These are phyloP conservation scores for Pleoardoris graminearum DNA, from an alignment of 2,329 filamentous ascomycete genomes.

Conservation along the genomic window DNA sequence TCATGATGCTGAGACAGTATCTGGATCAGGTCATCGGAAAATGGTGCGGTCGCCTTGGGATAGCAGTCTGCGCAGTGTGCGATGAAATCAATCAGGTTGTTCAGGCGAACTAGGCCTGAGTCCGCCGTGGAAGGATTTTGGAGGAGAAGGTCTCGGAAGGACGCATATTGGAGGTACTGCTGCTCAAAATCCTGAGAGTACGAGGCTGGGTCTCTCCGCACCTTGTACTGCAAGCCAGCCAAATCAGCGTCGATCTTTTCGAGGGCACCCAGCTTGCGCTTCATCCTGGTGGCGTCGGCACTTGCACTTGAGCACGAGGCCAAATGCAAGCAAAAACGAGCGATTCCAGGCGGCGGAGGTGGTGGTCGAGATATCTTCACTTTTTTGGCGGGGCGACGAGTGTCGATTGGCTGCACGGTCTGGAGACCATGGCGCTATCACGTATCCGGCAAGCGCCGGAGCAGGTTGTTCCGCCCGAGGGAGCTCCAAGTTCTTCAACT, in stretches of 20 bases:
- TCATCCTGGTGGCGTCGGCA: slow-evolving; percentile 69
- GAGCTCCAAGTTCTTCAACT: slow-evolving; percentile 13
- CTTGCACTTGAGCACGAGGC: no score
- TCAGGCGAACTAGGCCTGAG: slow-evolving; percentile 79
- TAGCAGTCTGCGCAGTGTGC: slow-evolving; percentile 94
- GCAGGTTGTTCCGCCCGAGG: slow-evolving; percentile 3
- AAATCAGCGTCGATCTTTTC: slow-evolving; percentile 83
- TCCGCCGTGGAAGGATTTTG: slow-evolving; percentile 78
- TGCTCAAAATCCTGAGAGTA: slow-evolving; percentile 87
- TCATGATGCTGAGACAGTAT: slow-evolving; percentile 83
- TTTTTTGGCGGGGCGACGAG: slow-evolving; percentile 11
- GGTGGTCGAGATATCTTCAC: neutral
- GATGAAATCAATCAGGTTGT: slow-evolving; percentile 90
- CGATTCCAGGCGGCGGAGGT: no score
- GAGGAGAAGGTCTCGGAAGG: slow-evolving; percentile 88
- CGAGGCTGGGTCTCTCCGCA: slow-evolving; percentile 82
- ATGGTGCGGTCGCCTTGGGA: slow-evolving; percentile 74
- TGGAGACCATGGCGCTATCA: neutral
- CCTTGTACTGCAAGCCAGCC: slow-evolving; percentile 88
- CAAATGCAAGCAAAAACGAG: no score
- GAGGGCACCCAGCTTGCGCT: slow-evolving; percentile 86
- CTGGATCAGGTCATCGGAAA: slow-evolving; percentile 78
- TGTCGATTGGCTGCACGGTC: slow-evolving; percentile 4
- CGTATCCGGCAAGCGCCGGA: neutral
- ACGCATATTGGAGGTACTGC: slow-evolving; percentile 90